Evolutionary conservation across 1,284 basidiomycete genomes (phyloP).

Genomic region (Gymnopus androsaceus): DNA sequence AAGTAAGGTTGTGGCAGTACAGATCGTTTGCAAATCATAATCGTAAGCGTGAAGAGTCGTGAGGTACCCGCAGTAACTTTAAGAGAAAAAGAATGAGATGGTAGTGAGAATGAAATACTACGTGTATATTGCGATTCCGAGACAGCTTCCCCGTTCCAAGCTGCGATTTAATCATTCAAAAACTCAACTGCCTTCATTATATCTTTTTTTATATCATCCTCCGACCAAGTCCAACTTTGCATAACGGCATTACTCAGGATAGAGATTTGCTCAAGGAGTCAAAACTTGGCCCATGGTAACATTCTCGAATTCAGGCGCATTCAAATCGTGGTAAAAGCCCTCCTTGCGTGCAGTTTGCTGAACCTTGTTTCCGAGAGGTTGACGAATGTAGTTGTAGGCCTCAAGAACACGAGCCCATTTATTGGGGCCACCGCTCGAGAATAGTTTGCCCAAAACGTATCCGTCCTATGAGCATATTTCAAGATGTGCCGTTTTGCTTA

Average conservation of each 20-base stretch:
- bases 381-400: constrained; percentile 22
- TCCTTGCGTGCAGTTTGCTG: constrained; percentile 19
- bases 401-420: constrained; percentile 15
- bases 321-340: constrained; percentile 21
- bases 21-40: too few relatives aligned
- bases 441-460: constrained; percentile 23
- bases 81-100: too few relatives aligned
- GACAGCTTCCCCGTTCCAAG: too few relatives aligned
- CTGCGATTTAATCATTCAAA: too few relatives aligned
- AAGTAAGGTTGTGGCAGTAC: too few relatives aligned
- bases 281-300: constrained; percentile 3
- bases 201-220: not conserved
- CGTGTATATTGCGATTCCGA: too few relatives aligned
- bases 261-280: not conserved
- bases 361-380: constrained; percentile 22
- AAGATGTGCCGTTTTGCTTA: not conserved
- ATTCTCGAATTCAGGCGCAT: constrained; percentile 6
- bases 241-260: not conserved
- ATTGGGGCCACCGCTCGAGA: constrained; percentile 1
- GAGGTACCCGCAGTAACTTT: too few relatives aligned
- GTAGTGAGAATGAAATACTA: too few relatives aligned
- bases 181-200: not conserved
- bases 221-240: constrained; percentile 7
- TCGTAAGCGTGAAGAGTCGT: too few relatives aligned
- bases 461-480: constrained; percentile 20